A percentile compares a stretch with the other conserved stretches of the same genome.
Conservation (phyloP, 2,329 filamentous ascomycete genomes). For the Colletotrichum musicola region DNA sequence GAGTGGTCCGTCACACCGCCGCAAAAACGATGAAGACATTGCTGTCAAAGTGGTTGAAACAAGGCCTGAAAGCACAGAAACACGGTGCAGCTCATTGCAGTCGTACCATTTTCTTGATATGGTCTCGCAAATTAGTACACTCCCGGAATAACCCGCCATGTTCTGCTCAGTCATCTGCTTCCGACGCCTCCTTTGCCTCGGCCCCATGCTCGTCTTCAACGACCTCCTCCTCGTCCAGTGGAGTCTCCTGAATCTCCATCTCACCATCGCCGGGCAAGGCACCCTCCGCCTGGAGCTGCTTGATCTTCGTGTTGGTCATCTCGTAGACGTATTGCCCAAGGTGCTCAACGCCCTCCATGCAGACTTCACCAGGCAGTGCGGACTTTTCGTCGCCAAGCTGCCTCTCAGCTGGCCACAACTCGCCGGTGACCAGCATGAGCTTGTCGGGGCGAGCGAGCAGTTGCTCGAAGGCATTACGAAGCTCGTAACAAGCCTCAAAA, state of each 20-base stretch:
- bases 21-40: no score
- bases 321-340: conserved; percentile 96
- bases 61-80: no score
- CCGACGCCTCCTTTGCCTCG: conserved; percentile 44
- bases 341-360: conserved; percentile 94
- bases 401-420: conserved; percentile 83
- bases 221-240: conserved; percentile 44
- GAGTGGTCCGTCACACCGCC: no score
- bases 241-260: conserved; percentile 42
- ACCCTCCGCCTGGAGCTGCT: conserved; percentile 60
- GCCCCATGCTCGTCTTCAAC: conserved; percentile 41
- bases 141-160: not conserved
- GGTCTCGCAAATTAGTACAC: not conserved
- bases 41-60: no score
- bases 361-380: conserved; percentile 68
- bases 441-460: conserved; percentile 84
- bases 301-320: conserved; percentile 80
- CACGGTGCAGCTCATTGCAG: no score
- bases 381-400: conserved; percentile 60
- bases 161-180: conserved; percentile 46
- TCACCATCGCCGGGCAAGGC: conserved; percentile 41
- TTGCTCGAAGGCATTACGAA: conserved; percentile 86
- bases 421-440: conserved; percentile 83
- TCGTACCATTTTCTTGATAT: no score
- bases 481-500: conserved; percentile 89